Base-by-base conservation (phyloP, 1,139 yeast species). In the Pichia sp. region DNA sequence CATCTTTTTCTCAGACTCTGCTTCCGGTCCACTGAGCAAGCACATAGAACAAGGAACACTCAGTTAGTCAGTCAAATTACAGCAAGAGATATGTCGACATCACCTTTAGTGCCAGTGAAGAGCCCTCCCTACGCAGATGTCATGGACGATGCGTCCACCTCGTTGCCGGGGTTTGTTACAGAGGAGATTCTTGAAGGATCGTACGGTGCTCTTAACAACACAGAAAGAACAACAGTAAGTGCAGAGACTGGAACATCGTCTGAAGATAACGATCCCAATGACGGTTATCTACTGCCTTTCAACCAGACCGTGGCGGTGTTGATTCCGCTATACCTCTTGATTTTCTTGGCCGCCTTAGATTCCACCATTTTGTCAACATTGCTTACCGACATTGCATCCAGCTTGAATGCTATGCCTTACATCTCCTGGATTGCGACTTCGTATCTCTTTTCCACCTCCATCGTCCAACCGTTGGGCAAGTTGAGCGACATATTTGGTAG, bases 401-500 rank as follows among this genome's bases (percentile, higher is more conserved):
- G 83, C 55, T 75, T 84, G 57, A 70, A 81, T 50, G 82, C 79
- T 30, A 67, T 82, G 44, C 77, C 80, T 15, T 72, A 76, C 52
- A 73, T 80, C 47, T 74, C 84, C 6, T 81, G 85, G 84, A 77
- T 82, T 34, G 87, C 85, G 4, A 79, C 85, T 0, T 76, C 85
- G 0, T 83, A 82, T 62, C 67, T 83, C 49, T 68, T 83, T n/a
- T 76, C 87, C 5, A 79, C 81, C 55, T 79, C 85, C 0, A 82
- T 85, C 2, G 79, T 82, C 62, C 88, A 83, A 70, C 97, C 97
- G 1, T 70, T 90, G 29, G 97, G 97, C 29, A 90, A 89, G 65
- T 70, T 90, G 38, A 85, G 95, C 3, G 97, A 90, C 64, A 87
- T 90, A 47, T 89, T 85, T 68, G 97, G 97, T 23, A 78, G 96